A percentile compares a stretch with the other conserved stretches of the same genome.
phyloP scores from a whole-genome alignment of 768 basidiomycete species.

The Cyclocybe cylindracea region DNA sequence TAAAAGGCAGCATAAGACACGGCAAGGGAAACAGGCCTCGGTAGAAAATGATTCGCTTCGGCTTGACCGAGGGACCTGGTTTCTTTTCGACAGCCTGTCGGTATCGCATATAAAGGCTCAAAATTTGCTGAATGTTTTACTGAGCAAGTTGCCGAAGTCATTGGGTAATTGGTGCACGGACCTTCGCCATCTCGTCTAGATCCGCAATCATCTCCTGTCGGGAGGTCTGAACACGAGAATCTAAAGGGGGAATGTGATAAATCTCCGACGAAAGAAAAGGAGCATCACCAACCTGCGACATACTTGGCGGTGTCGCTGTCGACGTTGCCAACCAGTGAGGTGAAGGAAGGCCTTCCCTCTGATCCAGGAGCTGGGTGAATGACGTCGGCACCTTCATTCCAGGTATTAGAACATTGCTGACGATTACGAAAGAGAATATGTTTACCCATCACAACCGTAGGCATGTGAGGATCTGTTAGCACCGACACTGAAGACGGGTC shows the following conservation, averaged over 20 bases:
- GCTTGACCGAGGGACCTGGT: constrained; percentile 39
- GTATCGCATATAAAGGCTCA: constrained; percentile 61
- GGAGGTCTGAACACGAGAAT: constrained; percentile 65
- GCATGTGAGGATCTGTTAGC: constrained; percentile 68
- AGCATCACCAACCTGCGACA: constrained; percentile 33
- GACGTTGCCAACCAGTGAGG: constrained; percentile 78
- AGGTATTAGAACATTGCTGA: neutral
- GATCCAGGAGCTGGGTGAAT: constrained; percentile 84
- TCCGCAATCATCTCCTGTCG: constrained; percentile 80
- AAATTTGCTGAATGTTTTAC: constrained; percentile 40
- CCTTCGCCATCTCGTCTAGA: constrained; percentile 64
- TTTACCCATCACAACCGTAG: constrained; percentile 79
- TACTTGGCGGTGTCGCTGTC: constrained; percentile 80
- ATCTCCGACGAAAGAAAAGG: neutral
- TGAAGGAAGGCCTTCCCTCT: constrained; percentile 79
- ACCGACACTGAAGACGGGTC: constrained; percentile 65
- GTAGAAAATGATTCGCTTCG: constrained; percentile 76
- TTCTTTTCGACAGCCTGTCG: constrained; percentile 55
- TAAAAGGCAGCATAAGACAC: constrained; percentile 4
- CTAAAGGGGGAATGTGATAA: constrained; percentile 28
- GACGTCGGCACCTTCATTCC: constrained; percentile 67
- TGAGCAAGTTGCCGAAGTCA: neutral
- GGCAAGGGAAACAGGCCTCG: constrained; percentile 45
- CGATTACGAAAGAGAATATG: neutral
- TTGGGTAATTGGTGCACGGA: constrained; percentile 18